Percentiles rank a stretch among this genome's conserved stretches.
These are phyloP conservation scores for Canariomyces notabilis DNA, from an alignment of 2,329 filamentous ascomycete species.

Conservation along the genomic window DNA sequence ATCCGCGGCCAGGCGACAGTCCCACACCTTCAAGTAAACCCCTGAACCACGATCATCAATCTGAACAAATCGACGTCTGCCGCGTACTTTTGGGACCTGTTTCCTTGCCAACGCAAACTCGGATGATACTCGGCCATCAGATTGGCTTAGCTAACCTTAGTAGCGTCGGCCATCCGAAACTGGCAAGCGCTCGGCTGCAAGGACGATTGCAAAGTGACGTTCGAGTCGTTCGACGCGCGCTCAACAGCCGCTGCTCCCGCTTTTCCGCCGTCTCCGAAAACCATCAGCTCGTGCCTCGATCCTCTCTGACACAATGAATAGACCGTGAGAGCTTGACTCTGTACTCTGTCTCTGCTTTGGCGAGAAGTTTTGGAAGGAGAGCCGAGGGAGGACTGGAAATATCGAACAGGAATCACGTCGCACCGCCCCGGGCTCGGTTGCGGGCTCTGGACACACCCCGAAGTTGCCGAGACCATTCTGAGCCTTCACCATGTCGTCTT, in stretches of 20 bases:
- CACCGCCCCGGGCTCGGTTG: neutral
- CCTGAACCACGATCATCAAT: conserved; percentile 10
- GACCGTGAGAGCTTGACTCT: conserved; percentile 7
- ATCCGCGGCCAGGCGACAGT: too few relatives aligned
- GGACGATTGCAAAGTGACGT: conserved; percentile 6
- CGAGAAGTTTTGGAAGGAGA: neutral
- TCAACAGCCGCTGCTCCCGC: conserved; percentile 1
- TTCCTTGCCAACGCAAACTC: neutral
- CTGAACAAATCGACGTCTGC: neutral
- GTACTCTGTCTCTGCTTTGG: conserved; percentile 1
- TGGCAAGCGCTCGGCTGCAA: conserved; percentile 7
- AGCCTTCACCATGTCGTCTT: conserved; percentile 46
- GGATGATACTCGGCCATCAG: neutral
- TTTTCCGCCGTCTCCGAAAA: conserved; percentile 10
- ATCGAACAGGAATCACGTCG: neutral
- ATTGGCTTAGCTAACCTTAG: neutral
- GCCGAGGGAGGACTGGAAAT: neutral
- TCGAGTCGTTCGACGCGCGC: neutral
- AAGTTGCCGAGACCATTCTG: neutral
- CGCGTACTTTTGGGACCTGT: neutral
- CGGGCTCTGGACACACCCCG: neutral
- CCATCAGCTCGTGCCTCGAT: neutral
- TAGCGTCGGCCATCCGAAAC: neutral
- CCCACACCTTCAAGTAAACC: too few relatives aligned
- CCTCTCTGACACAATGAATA: conserved; percentile 11